Conservation (phyloP, 2,329 filamentous ascomycete genomes). For the Neofusicoccum parvum region DNA sequence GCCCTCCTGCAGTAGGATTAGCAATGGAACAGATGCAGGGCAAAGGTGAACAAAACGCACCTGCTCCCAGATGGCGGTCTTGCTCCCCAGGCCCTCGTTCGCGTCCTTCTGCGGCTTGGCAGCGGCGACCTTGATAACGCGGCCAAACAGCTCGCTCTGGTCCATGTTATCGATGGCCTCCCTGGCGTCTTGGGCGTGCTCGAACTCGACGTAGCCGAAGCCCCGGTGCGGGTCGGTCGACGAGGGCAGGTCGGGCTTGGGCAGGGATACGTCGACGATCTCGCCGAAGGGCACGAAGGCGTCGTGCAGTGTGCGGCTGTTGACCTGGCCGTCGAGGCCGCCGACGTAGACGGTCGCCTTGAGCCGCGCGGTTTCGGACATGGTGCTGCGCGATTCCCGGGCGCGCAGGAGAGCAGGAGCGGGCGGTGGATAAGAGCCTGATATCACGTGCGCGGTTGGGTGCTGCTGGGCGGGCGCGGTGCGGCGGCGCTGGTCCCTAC, state of each 20-base stretch:
- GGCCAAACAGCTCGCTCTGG: slow-evolving; percentile 90
- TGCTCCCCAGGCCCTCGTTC: slow-evolving; percentile 86
- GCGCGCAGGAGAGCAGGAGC: background rate
- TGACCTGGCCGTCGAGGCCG: slow-evolving; percentile 80
- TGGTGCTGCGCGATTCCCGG: slow-evolving; percentile 42
- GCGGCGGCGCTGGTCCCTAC: background rate
- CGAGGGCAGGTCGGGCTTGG: slow-evolving; percentile 81
- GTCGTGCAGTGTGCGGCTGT: slow-evolving; percentile 73
- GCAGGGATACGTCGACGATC: slow-evolving; percentile 86
- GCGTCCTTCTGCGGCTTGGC: slow-evolving; percentile 91
- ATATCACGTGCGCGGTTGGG: slow-evolving; percentile 23
- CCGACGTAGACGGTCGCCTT: slow-evolving; percentile 94
- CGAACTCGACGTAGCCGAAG: slow-evolving; percentile 96
- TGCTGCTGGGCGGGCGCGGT: background rate
- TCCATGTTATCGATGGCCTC: slow-evolving; percentile 99
- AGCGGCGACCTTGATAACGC: slow-evolving; percentile 85
- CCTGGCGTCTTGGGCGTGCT: slow-evolving; percentile 79
- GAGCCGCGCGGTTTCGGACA: slow-evolving; percentile 81
- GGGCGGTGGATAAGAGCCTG: background rate
- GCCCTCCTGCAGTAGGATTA: slow-evolving; percentile 67
- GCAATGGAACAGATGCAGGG: background rate
- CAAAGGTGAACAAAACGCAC: slow-evolving; percentile 54
- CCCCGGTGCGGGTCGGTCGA: slow-evolving; percentile 80
- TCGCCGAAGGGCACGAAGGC: slow-evolving; percentile 97
- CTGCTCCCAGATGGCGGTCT: slow-evolving; percentile 96